Evolutionary conservation across 768 basidiomycete genomes (phyloP), one percentile per base, ranked within the genome.

Genomic region (Neoboletus subvelutipes): DNA sequence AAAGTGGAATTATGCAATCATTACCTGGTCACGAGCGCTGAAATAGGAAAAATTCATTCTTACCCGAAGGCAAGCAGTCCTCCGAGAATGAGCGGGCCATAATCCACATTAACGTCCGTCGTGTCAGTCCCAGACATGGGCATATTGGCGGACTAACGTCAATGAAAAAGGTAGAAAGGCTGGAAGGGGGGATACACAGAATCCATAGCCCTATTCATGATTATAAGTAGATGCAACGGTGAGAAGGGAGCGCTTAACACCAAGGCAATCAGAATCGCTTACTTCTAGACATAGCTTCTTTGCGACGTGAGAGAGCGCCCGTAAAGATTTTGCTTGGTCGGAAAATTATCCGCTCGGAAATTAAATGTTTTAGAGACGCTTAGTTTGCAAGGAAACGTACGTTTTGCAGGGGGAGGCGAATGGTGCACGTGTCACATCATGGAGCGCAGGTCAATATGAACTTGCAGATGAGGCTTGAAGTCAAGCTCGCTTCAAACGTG

Each of bases 41-140:
- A 50, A 41, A 13, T 36, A 15, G 15, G 22, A 20, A 42, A 15
- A 17, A 3, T 37, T 12, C 1, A 39, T n/a, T 20, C 60, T 58
- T 36, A 59, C 67, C 56, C 39, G 20, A 68, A 68, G 20, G 65
- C 62, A 18, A 68, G 20, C 20, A 68, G 28, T 12, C 67, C 65
- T 10, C 67, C 67, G n/a, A 68, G 45, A n/a, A 68, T 1, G 51
- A 68, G 58, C 5, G 65, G 31, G 20, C 67, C 67, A 49, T 58
- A 60, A 37, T 60, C 58, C 3, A 46, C 24, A 11, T 28, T 26
- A 39, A 65, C 12, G 12, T 60, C n/a, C 6, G 26, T 37, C 26
- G 8, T 2, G 7, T 10, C 5, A 12, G 34, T 15, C 45, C 11
- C 28, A 5, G 36, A 20, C 68, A 62, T 57, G 45, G 7, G 31